These are phyloP conservation scores for Penicillium sp. DNA, from an alignment of 2,329 filamentous ascomycete genomes.

Conservation along the genomic window DNA sequence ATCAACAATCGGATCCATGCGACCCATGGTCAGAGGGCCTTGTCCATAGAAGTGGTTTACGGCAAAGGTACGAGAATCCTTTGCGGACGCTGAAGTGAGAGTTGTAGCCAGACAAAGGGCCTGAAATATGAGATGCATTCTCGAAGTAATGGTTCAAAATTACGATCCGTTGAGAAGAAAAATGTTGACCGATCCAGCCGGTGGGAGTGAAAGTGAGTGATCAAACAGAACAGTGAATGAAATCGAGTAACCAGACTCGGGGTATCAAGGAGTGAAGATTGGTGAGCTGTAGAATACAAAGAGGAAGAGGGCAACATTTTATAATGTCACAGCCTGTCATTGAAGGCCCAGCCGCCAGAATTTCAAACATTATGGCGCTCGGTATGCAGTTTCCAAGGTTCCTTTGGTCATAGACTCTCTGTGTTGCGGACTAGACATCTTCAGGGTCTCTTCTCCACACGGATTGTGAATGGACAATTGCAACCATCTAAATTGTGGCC, in stretches of 20 bases:
- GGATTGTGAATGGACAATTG: neutral
- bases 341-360: neutral
- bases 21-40: slow-evolving; percentile 16
- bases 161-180: neutral
- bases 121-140: neutral
- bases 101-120: neutral
- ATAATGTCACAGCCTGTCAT: neutral
- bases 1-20: slow-evolving; percentile 67
- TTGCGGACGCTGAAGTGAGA: neutral
- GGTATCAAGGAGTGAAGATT: neutral
- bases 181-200: neutral
- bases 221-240: neutral
- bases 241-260: slow-evolving; percentile 3
- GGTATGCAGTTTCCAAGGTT: slow-evolving; percentile 2
- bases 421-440: neutral
- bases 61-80: slow-evolving; percentile 20
- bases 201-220: neutral
- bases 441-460: neutral
- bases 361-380: slow-evolving; percentile 3
- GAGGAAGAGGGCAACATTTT: neutral
- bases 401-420: neutral
- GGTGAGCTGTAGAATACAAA: neutral
- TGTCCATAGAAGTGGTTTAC: slow-evolving; percentile 23
- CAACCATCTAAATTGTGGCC: neutral
- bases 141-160: neutral